phyloP scores from a whole-genome alignment of 345 rosid species.

The Boechera divaricarpa region DNA sequence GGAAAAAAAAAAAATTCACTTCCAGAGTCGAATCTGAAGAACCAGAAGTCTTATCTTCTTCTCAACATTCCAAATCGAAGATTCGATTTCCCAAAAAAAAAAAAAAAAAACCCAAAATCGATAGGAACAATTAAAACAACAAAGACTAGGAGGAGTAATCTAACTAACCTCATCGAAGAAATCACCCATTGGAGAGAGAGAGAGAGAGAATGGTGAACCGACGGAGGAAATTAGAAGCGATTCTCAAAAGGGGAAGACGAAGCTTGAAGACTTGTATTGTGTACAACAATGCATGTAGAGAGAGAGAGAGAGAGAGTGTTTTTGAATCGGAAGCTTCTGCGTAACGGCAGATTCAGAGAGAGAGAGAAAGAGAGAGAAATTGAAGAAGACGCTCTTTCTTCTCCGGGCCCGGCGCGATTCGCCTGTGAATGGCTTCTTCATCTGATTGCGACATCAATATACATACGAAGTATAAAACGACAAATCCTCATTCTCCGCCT shows the following conservation, averaged over 20 bases:
- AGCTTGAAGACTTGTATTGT: neutral
- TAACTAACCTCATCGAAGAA: constrained; percentile 37
- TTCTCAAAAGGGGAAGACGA: constrained; percentile 30
- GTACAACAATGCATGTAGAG: constrained; percentile 40
- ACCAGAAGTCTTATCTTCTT: neutral
- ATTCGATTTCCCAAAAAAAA: neutral
- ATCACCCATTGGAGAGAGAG: constrained; percentile 26
- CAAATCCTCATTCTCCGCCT: constrained; percentile 35
- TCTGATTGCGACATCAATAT: constrained; percentile 44
- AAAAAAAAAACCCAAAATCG: neutral
- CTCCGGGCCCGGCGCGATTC: constrained; percentile 44
- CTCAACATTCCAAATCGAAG: constrained; percentile 20
- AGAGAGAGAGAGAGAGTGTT: neutral
- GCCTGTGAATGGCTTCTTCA: constrained; percentile 42
- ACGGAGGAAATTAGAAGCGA: constrained; percentile 30
- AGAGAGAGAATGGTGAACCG: neutral
- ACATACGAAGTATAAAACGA: constrained; percentile 12
- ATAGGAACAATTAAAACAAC: neutral
- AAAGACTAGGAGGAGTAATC: constrained; percentile 30
- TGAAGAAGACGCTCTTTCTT: constrained; percentile 1
- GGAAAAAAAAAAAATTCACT: neutral
- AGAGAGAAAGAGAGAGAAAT: neutral
- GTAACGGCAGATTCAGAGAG: constrained; percentile 30
- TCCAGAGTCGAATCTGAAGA: neutral
- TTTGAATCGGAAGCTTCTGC: constrained; percentile 17